These are phyloP conservation scores for Endoconidiophora laricicola DNA, from an alignment of 2,329 filamentous ascomycete species.

Conservation along the genomic window DNA sequence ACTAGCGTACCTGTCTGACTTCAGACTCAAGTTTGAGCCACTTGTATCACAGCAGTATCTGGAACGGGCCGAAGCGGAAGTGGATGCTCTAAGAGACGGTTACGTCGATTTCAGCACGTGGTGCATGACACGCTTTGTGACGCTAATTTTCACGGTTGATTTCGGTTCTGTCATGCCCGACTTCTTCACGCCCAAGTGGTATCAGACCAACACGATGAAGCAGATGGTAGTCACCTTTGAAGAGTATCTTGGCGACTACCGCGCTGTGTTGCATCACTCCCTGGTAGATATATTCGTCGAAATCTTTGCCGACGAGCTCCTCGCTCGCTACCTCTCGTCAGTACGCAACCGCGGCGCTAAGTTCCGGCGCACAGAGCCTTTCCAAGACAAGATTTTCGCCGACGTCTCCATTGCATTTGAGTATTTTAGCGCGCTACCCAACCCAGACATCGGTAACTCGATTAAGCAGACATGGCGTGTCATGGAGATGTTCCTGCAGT, in stretches of 20 bases:
- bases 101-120: constrained; percentile 92
- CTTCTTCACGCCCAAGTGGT: constrained; percentile 88
- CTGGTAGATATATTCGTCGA: constrained; percentile 84
- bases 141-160: constrained; percentile 79
- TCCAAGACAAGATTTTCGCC: constrained; percentile 83
- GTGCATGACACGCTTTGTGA: constrained; percentile 75
- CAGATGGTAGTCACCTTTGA: constrained; percentile 90
- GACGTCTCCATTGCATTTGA: constrained; percentile 82
- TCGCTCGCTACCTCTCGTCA: constrained; percentile 65
- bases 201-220: constrained; percentile 69
- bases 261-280: constrained; percentile 66
- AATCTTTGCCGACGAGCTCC: constrained; percentile 80
- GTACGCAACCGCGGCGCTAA: constrained; percentile 84
- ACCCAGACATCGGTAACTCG: constrained; percentile 47
- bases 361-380: constrained; percentile 73
- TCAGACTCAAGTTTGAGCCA: constrained; percentile 67
- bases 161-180: constrained; percentile 69
- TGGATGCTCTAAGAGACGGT: constrained; percentile 63
- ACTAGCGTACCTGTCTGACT: constrained; percentile 69
- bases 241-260: constrained; percentile 84
- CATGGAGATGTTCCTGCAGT: constrained; percentile 63
- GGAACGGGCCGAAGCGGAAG: constrained; percentile 54
- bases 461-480: constrained; percentile 91
- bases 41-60: constrained; percentile 69
- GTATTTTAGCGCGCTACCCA: constrained; percentile 62